Evolutionary conservation across 768 basidiomycete genomes (phyloP), one percentile per base, ranked within the genome.

Genomic region (Mycena rebaudengoi): DNA sequence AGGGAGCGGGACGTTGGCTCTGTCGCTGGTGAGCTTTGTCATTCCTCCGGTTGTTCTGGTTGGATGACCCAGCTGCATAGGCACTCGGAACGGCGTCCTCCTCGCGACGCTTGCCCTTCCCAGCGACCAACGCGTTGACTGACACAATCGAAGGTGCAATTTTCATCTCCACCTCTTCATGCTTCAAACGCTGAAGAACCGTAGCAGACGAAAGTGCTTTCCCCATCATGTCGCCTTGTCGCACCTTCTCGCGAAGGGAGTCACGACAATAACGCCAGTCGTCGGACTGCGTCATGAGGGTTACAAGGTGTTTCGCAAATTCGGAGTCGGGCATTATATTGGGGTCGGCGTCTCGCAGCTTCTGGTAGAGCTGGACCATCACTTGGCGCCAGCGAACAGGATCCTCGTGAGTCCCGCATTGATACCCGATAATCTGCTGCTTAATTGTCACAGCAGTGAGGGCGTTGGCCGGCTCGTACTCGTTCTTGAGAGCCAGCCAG

Each of bases 241-340:
- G 54, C 4, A 56, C 37, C 16, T 37, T 8, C 16, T 56, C 39
- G n/a, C n/a, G n/a, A n/a, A n/a, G n/a, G n/a, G n/a, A n/a, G n/a
- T n/a, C n/a, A n/a, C n/a, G n/a, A n/a, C 54, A 56, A 21, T 21
- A 56, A 0, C 54, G 54, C 54, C 54, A 56, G 7, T 23, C 39
- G 7, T 44, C 54, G 2, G 35, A 41, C 41, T 10, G 44, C 8
- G 62, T 32, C 62, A 64, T 64, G 18, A 48, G 26, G 4, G 62
- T 49, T 1, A 64, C 39, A 3, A 64, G 44, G 21, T 60, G 39
- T 26, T 59, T n/a, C n/a, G n/a, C n/a, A n/a, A n/a, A n/a, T n/a
- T n/a, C n/a, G n/a, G n/a, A n/a, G n/a, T n/a, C n/a, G n/a, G n/a
- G n/a, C n/a, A n/a, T n/a, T n/a, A n/a, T n/a, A n/a, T n/a, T n/a